These are phyloP conservation scores for Recurvomyces mirabilis DNA, from an alignment of 495 filamentous ascomycete species.

Conservation along the genomic window DNA sequence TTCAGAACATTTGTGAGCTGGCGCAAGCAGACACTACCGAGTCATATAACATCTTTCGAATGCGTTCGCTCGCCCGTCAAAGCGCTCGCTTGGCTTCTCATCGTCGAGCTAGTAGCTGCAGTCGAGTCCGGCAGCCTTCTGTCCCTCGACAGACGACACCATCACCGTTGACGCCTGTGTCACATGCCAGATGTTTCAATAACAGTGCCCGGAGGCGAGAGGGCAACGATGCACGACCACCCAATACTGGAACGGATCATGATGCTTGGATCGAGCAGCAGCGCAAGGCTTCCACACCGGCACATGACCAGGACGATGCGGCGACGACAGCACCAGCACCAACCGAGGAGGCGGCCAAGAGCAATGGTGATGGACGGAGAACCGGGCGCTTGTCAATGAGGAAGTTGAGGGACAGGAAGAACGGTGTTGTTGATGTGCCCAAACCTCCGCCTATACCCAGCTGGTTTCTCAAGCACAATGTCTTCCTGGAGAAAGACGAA, in stretches of 20 bases:
- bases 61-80: constrained; percentile 18
- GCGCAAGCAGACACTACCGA: neutral
- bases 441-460: constrained; percentile 28
- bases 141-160: neutral
- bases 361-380: constrained; percentile 15
- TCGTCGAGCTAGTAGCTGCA: neutral
- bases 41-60: neutral
- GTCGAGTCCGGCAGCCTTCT: neutral
- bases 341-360: neutral
- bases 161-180: neutral
- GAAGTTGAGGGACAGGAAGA: neutral
- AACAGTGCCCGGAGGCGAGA: neutral
- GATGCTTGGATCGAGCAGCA: neutral
- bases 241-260: neutral
- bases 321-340: neutral
- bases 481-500: constrained; percentile 19
- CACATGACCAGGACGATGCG: constrained; percentile 3
- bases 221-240: constrained; percentile 4
- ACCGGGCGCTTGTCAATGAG: constrained; percentile 5
- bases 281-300: no score
- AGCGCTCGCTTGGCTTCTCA: constrained; percentile 14
- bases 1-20: no score
- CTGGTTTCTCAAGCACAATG: constrained; percentile 34
- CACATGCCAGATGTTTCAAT: neutral
- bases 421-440: constrained; percentile 11